Evolutionary conservation across 2,329 filamentous ascomycete genomes (phyloP), one percentile per base, ranked within the genome.

Genomic region (Aspergillus versicolor): DNA sequence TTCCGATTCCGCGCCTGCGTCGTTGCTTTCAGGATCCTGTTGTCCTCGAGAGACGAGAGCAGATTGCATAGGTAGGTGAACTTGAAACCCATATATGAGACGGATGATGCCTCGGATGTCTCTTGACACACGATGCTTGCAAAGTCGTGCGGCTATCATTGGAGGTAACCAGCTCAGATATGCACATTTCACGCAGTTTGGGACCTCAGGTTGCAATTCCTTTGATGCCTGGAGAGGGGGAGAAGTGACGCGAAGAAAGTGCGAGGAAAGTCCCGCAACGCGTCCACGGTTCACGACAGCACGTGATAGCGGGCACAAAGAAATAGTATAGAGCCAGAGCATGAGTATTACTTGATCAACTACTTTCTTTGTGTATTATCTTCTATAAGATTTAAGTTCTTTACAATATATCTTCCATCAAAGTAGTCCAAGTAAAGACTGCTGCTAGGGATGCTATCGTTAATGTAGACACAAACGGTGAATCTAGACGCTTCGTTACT

Each of bases 21-120:
- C 4, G 69, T 59, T 7, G 67, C 69, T 57, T 75, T 77, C 22
- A 71, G 40, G 34, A 65, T 64, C 69, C 70, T 65, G 58, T 82
- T 76, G 9, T 73, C 70, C 63, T 92, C 85, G 15, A 92, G 79
- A 22, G 81, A 75, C 59, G 92, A 85, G 43, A 96, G 80, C 4
- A 96, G 79, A 60, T 89, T 84, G 76, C 90, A 93, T 45, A 95
- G 77, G 59, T 82, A 79, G n/a, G 80, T 76, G 72, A 94, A 96
- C 47, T 76, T 75, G 67, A 79, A 78, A 12, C 74, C 73, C 76
- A 78, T 79, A 52, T 52, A 56, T 56, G 19, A 9, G 37, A 46
- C 44, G 30, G 1, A n/a, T 27, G 15, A 12, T 19, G 24, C 4
- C n/a, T 51, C 22, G 17, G 34, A 30, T 57, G 42, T 27, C 12